phyloP scores from a whole-genome alignment of 192 early-diverging fungal species.

The Podila epigama region DNA sequence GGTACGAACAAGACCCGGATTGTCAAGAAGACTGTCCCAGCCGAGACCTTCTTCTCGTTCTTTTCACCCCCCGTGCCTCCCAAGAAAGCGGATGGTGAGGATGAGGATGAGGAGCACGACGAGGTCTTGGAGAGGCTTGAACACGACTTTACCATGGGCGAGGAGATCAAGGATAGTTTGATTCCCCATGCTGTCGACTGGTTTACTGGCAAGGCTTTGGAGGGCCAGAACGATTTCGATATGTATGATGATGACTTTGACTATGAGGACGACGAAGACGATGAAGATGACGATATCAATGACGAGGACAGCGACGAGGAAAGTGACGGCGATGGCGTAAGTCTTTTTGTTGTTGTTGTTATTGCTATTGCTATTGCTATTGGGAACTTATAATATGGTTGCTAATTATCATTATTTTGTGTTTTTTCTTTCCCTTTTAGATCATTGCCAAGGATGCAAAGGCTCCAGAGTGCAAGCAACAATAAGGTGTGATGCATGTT shows the following conservation, averaged over 20 bases:
- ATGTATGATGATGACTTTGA: constrained; percentile 67
- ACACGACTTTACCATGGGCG: constrained; percentile 95
- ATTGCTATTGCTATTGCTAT: background rate
- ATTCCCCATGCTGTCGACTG: constrained; percentile 96
- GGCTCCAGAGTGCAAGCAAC: constrained; percentile 66
- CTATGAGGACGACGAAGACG: constrained; percentile 58
- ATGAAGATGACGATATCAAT: constrained; percentile 59
- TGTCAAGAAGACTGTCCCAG: constrained; percentile 96
- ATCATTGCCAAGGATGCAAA: constrained; percentile 59
- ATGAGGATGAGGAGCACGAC: constrained; percentile 73
- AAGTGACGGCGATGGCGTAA: constrained; percentile 57
- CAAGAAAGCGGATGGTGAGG: constrained; percentile 65
- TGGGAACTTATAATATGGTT: background rate
- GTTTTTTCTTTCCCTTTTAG: constrained; percentile 10
- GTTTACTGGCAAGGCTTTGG: constrained; percentile 98
- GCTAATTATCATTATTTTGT: background rate
- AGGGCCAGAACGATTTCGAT: constrained; percentile 78
- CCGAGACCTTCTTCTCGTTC: constrained; percentile 98
- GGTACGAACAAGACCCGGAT: constrained; percentile 97
- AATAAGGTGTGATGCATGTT: constrained; percentile 6
- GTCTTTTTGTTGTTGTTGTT: constrained; percentile 2
- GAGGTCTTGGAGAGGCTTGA: constrained; percentile 85
- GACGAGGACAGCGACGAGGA: constrained; percentile 63
- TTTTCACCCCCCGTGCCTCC: constrained; percentile 86
- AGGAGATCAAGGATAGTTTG: constrained; percentile 98